These are phyloP conservation scores for Cydonia oblonga DNA, from an alignment of 331 rosid species.

Conservation along the genomic window DNA sequence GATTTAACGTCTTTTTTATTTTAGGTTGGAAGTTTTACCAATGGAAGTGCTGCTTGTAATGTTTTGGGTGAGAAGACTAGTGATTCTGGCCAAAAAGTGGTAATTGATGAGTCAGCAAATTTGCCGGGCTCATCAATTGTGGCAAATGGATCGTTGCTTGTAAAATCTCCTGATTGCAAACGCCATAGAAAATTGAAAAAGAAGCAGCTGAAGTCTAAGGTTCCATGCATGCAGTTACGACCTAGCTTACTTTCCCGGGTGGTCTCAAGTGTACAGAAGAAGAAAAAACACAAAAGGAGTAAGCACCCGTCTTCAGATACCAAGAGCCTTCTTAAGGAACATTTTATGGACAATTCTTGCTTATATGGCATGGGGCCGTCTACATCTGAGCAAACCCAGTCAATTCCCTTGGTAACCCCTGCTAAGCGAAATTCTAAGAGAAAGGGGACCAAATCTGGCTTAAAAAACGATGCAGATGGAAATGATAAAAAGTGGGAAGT, in stretches of 20 bases:
- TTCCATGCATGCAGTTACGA: conserved; percentile 28
- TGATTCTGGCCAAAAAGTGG: conserved; percentile 13
- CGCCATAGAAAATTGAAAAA: conserved; percentile 30
- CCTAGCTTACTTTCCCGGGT: conserved; percentile 29
- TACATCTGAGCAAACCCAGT: conserved; percentile 28
- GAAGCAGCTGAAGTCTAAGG: conserved; percentile 37
- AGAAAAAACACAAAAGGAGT: conserved; percentile 46
- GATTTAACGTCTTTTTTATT: conserved; percentile 1
- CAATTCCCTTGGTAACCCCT: conserved; percentile 2
- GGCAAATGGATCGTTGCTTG: conserved; percentile 3
- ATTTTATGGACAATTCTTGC: conserved; percentile 10
- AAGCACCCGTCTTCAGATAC: conserved; percentile 7
- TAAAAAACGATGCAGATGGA: conserved; percentile 13
- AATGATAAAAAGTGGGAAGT: not conserved
- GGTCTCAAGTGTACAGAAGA: conserved; percentile 35
- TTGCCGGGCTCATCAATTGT: conserved; percentile 12
- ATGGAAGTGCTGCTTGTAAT: conserved; percentile 14
- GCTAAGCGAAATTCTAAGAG: conserved; percentile 23
- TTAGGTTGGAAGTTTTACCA: conserved; percentile 28
- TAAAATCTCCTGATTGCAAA: conserved; percentile 27
- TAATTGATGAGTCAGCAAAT: conserved; percentile 11
- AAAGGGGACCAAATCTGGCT: conserved; percentile 24
- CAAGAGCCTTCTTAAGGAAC: conserved; percentile 21
- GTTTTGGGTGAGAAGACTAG: conserved; percentile 16
- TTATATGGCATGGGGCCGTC: conserved; percentile 48